Base-by-base conservation (phyloP, 1,139 yeast genomes). In the Insectozyma bohioensis region DNA sequence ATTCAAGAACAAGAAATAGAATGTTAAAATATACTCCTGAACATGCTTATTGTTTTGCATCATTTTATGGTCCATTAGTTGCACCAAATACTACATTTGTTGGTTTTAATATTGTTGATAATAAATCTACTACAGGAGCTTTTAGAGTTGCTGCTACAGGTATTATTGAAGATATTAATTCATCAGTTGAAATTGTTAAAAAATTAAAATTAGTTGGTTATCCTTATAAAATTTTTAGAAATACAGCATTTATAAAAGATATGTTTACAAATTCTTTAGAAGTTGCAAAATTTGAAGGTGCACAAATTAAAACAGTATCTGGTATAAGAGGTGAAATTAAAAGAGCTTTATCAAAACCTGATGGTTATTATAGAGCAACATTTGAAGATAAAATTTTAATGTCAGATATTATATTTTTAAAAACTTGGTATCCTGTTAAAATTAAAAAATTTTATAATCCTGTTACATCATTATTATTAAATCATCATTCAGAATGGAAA, bases 111-210 rank as follows among this genome's bases (percentile, higher is more conserved):
- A 72, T 85, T 35, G 94, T 94, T 22, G 90, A 95, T 34, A 80
- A 80, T 47, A 73, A 79, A 47, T 82, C 85, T 24, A 86, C 95
- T 10, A 82, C 95, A 0, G 95, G 95, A 2, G 80, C 90, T 6
- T 94, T 94, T 65, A 73, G 98, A 60, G 88, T 94, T 37, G 87
- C 97, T 2, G 97, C 98, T n/a, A 92, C 98, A 1, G 99, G 99
- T 54, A 75, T 90, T 19, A 90, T 94, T 24, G 94, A 87, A 58
- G 97, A 92, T 56, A 82, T 92, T 51, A 95, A 94, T 58, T 81
- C 86, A 1, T 76, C 85, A 6, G 87, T 80, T 27, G 97, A 92
- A 56, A 90, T 94, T 47, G 98, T 92, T 39, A 94, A 94, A 67
- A 94, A 94, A 56, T 74, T 94, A 61, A 94, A 94, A 59, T 74